Base-by-base conservation (phyloP, 1,284 basidiomycete species). In the Cystobasidiaceae sp. region DNA sequence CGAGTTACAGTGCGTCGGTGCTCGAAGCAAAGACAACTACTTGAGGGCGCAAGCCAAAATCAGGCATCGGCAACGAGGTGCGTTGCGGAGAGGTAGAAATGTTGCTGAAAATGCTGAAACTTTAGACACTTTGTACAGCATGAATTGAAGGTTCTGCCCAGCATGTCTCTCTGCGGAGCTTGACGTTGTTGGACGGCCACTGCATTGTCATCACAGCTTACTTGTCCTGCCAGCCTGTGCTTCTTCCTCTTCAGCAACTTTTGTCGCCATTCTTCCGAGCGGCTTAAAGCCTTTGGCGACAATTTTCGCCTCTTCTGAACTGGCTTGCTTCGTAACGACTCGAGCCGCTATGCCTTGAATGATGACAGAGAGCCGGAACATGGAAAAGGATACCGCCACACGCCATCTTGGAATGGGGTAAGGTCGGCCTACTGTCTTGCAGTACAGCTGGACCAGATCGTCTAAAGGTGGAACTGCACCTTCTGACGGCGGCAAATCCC, bases 301-400 rank as follows among this genome's bases (percentile, higher is more conserved):
- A 27, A 82, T 71, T 41, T 80, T 78, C 2, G 90, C 90, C 39
- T 80, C 79, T 68, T 90, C 91, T 0, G 88, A 90, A 72, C 86
- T 90, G 0, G 92, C 92, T 78, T 94, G 92, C 7, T 89, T 84
- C 49, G 85, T 81, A 0, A 90, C 89, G 55, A 84, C 84, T 15
- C 94, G 84, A 4, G 94, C 93, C 1, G 93, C 90, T 67, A 97
- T 94, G 2, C 93, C 93, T 78, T 97, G 93, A 0, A 84, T 80
- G 71, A 97, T 97, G 67, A 97, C 84, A 0, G 90, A 84, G 39
- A 90, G 78, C n/a, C 90, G 81, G 79, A 93, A 91, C 51, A 93
- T 78, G 80, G 89, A 89, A 87, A 90, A 94, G 68, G 89, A 90
- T 19, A 86, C 83, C 13, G 85, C 87, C 67, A 89, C 91, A 5